Base-by-base conservation (phyloP, 78 protist genomes). In the Salpingoeca rosetta region DNA sequence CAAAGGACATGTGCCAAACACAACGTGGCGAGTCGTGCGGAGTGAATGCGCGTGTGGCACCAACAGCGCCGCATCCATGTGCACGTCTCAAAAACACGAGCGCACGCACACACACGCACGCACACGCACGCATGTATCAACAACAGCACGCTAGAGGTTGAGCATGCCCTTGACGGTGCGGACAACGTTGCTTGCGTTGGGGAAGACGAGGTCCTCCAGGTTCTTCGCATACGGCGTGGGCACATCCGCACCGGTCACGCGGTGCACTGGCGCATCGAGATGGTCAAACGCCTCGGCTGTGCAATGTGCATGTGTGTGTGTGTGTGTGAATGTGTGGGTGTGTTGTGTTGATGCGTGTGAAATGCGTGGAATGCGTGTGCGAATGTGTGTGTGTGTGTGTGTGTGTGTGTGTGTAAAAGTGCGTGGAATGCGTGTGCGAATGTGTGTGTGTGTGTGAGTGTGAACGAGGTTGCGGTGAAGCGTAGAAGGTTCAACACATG, bases 171-270 rank as follows among this genome's bases (percentile, higher is more conserved):
- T 85, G 57, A 77, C 92, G 0, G 91, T 91, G 38, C 76, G 76
- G 12, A 91, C 80, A 43, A 94, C 56, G 81, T 91, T 88, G 81
- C 28, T 36, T 31, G 37, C 75, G 83, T 92, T 93, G n/a, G 94
- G 92, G 87, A 91, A 80, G 40, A 94, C 88, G 44, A 80, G 57
- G 44, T 24, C 76, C 88, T 96, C 98, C 3, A 96, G 82, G 45
- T 75, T 82, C 76, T 82, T 82, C 39, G 98, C 95, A 86, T 97
- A 97, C 28, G 99, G 98, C 93, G 90, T 95, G 88, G 99, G 99
- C 31, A 97, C 92, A 78, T 97, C 99, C 28, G 95, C 98, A 45
- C 97, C 96, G 27, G 95, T 45, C n/a, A 95, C 88, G 45, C 97
- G 91, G 88, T 86, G 91, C 22, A 91, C 82, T 36, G 99, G 99